Conservation (phyloP, 1,139 yeast species). For the Pneumocystis murina region DNA sequence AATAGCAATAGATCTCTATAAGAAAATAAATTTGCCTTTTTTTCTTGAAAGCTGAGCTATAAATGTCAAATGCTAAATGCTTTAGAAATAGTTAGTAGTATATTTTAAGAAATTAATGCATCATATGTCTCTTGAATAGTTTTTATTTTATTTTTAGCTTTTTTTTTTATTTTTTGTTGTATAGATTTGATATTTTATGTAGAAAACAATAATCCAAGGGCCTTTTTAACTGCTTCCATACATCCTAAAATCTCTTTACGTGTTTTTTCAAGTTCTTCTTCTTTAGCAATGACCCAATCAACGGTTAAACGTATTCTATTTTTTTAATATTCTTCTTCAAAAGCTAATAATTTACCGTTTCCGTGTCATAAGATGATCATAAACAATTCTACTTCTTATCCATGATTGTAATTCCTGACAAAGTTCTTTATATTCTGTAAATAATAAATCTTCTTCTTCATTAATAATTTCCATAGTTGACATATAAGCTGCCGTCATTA, state of each 20-base stretch:
- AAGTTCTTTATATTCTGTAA: neutral
- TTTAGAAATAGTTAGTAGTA: too few species aligned
- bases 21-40: too few species aligned
- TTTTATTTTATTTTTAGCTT: too few species aligned
- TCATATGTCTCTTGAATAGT: too few species aligned
- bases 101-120: too few species aligned
- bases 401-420: neutral
- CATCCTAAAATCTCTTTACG: neutral
- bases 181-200: neutral
- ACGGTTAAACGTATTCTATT: neutral
- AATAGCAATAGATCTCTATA: too few species aligned
- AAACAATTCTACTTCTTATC: neutral
- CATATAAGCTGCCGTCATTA: neutral
- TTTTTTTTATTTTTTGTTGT: too few species aligned
- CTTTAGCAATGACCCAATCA: neutral
- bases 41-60: too few species aligned
- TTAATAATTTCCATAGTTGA: neutral
- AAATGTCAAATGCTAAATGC: too few species aligned
- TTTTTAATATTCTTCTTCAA: neutral
- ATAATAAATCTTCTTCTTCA: neutral
- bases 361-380: neutral
- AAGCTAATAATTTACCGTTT: neutral
- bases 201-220: neutral
- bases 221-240: neutral
- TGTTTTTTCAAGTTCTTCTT: neutral